Evolutionary conservation across 2,329 filamentous ascomycete genomes (phyloP).

Genomic region (Geoglossum cookeanum): DNA sequence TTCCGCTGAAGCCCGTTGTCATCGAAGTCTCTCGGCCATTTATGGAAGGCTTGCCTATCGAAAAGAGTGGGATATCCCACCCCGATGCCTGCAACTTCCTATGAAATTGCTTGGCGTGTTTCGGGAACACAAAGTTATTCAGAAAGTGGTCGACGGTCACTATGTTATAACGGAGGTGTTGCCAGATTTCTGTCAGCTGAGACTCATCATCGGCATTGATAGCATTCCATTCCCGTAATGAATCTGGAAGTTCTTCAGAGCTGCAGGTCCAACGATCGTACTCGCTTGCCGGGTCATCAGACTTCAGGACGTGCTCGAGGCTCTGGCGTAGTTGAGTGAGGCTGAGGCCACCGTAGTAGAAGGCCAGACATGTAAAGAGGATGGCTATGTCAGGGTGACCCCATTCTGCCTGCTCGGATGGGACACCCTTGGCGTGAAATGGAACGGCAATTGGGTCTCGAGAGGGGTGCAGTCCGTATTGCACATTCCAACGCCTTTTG

Average conservation of each 20-base stretch:
- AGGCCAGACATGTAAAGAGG: slow-evolving; percentile 42
- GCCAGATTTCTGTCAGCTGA: slow-evolving; percentile 33
- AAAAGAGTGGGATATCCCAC: slow-evolving; percentile 43
- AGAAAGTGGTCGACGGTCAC: slow-evolving; percentile 46
- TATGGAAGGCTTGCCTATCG: slow-evolving; percentile 6
- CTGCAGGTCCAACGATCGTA: slow-evolving; percentile 33
- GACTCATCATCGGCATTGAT: slow-evolving; percentile 40
- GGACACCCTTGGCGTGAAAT: slow-evolving; percentile 44
- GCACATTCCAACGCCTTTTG: slow-evolving; percentile 47
- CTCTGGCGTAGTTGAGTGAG: slow-evolving; percentile 27
- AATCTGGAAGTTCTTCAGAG: slow-evolving; percentile 24
- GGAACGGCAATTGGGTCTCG: slow-evolving; percentile 46
- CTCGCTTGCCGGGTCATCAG: slow-evolving; percentile 35
- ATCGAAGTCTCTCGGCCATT: slow-evolving; percentile 18
- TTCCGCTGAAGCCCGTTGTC: slow-evolving; percentile 51
- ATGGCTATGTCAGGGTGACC: slow-evolving; percentile 50
- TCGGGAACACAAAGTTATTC: slow-evolving; percentile 36
- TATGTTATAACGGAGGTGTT: slow-evolving; percentile 28
- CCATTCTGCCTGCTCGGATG: slow-evolving; percentile 43
- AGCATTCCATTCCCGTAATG: slow-evolving; percentile 31
- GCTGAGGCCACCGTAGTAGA: slow-evolving; percentile 43
- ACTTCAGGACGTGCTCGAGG: slow-evolving; percentile 31
- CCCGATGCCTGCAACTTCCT: slow-evolving; percentile 44
- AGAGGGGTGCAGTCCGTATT: slow-evolving; percentile 37
- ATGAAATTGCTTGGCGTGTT: slow-evolving; percentile 42